Conservation (phyloP, 169 alveolate genomes). For the Eimeria praecox region DNA sequence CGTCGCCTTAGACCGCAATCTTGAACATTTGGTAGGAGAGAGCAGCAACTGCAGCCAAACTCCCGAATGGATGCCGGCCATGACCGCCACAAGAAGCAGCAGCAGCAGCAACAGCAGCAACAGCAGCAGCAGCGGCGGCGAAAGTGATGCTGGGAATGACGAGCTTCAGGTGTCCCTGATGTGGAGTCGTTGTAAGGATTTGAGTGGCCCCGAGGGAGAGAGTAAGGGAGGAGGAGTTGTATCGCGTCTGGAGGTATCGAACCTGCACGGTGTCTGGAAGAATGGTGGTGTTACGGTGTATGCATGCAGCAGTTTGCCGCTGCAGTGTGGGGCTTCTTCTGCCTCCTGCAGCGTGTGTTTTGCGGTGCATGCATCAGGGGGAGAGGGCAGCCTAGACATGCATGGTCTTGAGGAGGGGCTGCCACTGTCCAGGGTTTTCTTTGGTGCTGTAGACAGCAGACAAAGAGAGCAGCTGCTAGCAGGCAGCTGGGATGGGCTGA, state of each 20-base stretch:
- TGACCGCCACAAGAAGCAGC: not conserved
- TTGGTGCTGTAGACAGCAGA: conserved; percentile 70
- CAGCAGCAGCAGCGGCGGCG: conserved; percentile 24
- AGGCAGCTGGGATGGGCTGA: conserved; percentile 59
- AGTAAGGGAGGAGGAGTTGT: not conserved
- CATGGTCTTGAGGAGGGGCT: not conserved
- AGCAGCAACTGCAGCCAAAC: not conserved
- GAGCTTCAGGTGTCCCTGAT: not conserved
- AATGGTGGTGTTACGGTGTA: conserved; percentile 34
- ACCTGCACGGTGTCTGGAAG: conserved; percentile 38
- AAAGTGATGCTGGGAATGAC: not conserved
- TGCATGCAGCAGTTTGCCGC: conserved; percentile 59
- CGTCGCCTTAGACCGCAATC: conserved; percentile 61
- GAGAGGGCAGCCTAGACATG: not conserved
- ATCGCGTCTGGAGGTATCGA: not conserved
- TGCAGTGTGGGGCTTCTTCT: conserved; percentile 73
- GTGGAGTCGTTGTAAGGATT: not conserved
- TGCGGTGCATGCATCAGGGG: conserved; percentile 25
- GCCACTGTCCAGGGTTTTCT: conserved; percentile 50
- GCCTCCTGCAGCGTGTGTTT: conserved; percentile 48
- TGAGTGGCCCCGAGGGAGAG: not conserved
- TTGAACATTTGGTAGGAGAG: conserved; percentile 61
- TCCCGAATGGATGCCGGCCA: conserved; percentile 6
- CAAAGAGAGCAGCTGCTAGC: conserved; percentile 5
- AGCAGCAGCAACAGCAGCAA: not conserved